Evolutionary conservation across 768 basidiomycete species (phyloP), one percentile per base, ranked within the genome.

Genomic region (Rhodotorula paludigena): DNA sequence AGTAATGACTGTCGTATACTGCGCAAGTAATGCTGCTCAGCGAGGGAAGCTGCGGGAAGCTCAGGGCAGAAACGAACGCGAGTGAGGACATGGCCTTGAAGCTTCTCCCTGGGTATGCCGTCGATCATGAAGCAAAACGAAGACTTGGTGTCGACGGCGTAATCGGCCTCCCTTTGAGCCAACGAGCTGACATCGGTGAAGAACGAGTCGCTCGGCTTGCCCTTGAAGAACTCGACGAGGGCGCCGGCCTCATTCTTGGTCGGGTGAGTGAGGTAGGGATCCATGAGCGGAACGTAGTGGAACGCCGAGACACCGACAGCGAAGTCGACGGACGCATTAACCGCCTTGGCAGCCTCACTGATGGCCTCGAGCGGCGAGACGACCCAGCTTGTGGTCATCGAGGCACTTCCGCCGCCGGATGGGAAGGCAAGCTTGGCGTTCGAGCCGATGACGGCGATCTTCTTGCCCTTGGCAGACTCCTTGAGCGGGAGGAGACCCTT

Each of bases 381-480:
- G 21, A 76, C 72, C 74, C 76, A 80, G n/a, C 77, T 69, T 0
- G 78, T 45, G 11, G 72, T 64, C 41, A 81, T 73, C 20, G 70
- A 72, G 16, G 80, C 80, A 0, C 77, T 77, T 32, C 80, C 80
- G 41, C 80, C 80, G 45, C 80, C 80, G 1, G 69, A 66, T 12
- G 69, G 69, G 41, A 70, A 60, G 18, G 69, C 66, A 32, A 76
- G 68, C 51, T 78, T 78, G 42, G 79, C 80, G 69, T 80, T 74
- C 6, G 72, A 69, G 15, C 76, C 78, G 42, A 74, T 72, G 42
- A 76, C 75, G 45, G 74, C 74, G 55, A 75, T 69, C 53, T 72
- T 72, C 56, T 71, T 64, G 58, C 38, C 15, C 14, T 23, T 39
- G 47, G 16, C 15, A 21, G 57, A 28, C 2, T 64, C 69, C 5